Conservation (phyloP, 495 filamentous ascomycete species). For the Pseudoneurospora amorphoporcata region DNA sequence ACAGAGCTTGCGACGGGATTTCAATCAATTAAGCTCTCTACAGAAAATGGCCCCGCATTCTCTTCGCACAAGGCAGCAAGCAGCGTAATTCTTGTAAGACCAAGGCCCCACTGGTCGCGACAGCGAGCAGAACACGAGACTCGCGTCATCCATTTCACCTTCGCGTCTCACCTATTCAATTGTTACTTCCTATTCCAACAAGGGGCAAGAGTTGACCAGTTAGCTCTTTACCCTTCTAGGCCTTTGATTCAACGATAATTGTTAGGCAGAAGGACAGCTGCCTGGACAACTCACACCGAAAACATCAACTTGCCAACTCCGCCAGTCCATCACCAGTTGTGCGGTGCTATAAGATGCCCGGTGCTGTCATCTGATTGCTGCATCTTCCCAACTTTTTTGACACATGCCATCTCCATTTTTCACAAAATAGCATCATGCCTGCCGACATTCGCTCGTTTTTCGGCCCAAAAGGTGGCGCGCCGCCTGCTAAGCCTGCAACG, state of each 20-base stretch:
- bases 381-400: not conserved
- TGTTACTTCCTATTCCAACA: not conserved
- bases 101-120: not conserved
- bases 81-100: not conserved
- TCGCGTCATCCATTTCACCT: not conserved
- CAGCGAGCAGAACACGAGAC: not conserved
- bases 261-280: not conserved
- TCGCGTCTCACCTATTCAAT: not conserved
- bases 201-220: not conserved
- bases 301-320: not conserved
- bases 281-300: not conserved
- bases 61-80: too few species aligned
- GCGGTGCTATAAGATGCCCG: not conserved
- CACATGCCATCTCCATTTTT: not conserved
- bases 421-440: constrained; percentile 40
- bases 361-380: not conserved
- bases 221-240: not conserved
- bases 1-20: not conserved
- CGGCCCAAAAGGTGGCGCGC: constrained; percentile 45
- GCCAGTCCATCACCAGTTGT: not conserved
- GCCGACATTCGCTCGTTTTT: constrained; percentile 75
- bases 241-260: not conserved
- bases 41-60: not conserved
- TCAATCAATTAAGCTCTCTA: not conserved
- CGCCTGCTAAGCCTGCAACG: constrained; percentile 35